Evolutionary conservation across 73 alveolate species (phyloP).

Genomic region (Paramecium bursaria): DNA sequence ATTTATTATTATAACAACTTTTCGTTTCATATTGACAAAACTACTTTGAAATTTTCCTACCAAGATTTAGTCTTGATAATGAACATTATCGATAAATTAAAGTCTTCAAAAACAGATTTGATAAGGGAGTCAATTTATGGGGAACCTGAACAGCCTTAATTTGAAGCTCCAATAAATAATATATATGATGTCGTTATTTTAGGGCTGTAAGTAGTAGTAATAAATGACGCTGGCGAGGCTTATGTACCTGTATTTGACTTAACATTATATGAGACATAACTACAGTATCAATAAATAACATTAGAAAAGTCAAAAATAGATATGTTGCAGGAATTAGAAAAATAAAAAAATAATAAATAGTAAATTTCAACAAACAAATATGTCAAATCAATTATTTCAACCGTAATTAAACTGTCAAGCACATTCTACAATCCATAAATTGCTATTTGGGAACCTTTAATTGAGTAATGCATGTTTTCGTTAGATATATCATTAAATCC

Average conservation of each 20-base stretch:
- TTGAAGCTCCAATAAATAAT: conserved; percentile 57
- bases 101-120: conserved; percentile 43
- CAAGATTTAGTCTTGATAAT: conserved; percentile 50
- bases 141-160: background rate
- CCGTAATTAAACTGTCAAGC: conserved; percentile 49
- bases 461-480: conserved; percentile 62
- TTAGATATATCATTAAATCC: conserved; percentile 65
- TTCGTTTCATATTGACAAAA: conserved; percentile 53
- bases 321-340: too few relatives aligned
- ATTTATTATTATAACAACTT: conserved; percentile 53
- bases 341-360: too few relatives aligned
- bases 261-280: conserved; percentile 59
- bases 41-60: conserved; percentile 60
- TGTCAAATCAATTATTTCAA: conserved; percentile 40
- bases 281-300: conserved; percentile 17
- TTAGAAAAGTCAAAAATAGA: too few relatives aligned
- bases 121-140: conserved; percentile 22
- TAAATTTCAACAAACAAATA: too few relatives aligned
- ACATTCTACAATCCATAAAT: conserved; percentile 71
- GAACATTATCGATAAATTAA: conserved; percentile 43
- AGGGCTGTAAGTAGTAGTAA: conserved; percentile 61
- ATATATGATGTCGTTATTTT: conserved; percentile 54
- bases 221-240: conserved; percentile 73
- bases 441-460: conserved; percentile 74
- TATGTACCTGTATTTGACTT: conserved; percentile 74